Base-by-base conservation (phyloP, 768 basidiomycete species). In the Amanita inopinata region DNA sequence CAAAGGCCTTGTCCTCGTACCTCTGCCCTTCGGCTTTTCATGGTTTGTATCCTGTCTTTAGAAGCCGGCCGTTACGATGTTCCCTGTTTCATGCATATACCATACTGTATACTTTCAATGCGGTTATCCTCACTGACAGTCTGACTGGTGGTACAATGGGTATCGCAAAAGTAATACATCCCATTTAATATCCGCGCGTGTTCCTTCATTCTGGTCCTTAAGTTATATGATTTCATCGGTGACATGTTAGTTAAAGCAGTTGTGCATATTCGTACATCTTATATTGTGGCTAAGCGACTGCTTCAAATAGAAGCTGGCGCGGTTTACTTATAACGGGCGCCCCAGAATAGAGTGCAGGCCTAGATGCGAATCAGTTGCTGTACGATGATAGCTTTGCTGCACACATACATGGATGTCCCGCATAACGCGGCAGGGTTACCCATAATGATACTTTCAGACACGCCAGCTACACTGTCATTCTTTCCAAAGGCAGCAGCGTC, bases 361-460 rank as follows among this genome's bases (percentile, higher is more conserved):
- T 76, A 30, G 7, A 42, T 18, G 42, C 32, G 18, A 19, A 10
- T 23, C 15, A 36, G 42, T 32, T 31, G 39, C 17, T 20, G 11
- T n/a, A 15, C 7, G 14, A 45, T 23, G 12, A 38, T 33, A 28
- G 46, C 33, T 17, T n/a, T n/a, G 32, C 34, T 36, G 14, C 23
- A 38, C 18, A 46, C 76, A 48, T 56, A 93, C 91, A 97, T 83
- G 0, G 91, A 93, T 6, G 93, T 97, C 19, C 93, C 93, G 54
- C 91, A 93, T 54, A 80, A 85, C 4, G 90, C 84, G 0, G 93
- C 92, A 27, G 93, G 82, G 54, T 94, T 96, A 23, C 93, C 93
- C 91, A 99, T 93, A 61, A 99, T 98, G 58, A 99, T 99, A 58
- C 94, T 97, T 61, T 99, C 96, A 14, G 96, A 98, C 4, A 99